Evolutionary conservation across 1,139 yeast genomes (phyloP), one percentile per base, ranked within the genome.

Genomic region (Waltiozyma sp.): DNA sequence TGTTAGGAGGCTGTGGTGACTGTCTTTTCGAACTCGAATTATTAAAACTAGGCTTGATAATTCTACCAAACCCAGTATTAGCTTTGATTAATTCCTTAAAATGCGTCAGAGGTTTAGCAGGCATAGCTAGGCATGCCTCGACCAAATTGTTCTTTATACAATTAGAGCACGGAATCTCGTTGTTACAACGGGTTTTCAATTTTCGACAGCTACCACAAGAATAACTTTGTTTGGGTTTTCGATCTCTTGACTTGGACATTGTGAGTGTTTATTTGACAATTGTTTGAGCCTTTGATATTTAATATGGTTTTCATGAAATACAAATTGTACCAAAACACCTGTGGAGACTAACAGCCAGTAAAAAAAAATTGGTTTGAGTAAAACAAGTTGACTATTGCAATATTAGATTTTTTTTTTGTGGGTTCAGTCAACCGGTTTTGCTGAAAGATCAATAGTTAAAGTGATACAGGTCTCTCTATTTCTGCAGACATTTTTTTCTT

Each of bases 171-270:
- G 55, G 55, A 3, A 46, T 39, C 19, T 34, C 28, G 40, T 49
- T 50, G 28, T 49, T 49, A 40, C 55, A 49, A 33, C 45, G 48
- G 43, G 46, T 42, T 42, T 48, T 49, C 36, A 50, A 45, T 14
- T 51, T 31, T 28, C 44, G 48, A 41, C 55, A 51, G 2, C 49
- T 47, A 6, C 45, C 47, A 41, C 55, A 51, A 4, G 53, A 40
- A 36, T 46, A 49, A 19, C 48, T 44, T 8, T 45, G 37, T 42
- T 50, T 50, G 6, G 44, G 45, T 26, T 43, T 47, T 24, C 50
- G 37, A n/a, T 34, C 37, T 14, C 38, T 42, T 15, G 36, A 3
- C 10, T 9, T 7, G 18, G 19, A 33, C 8, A 9, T 33, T n/a
- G n/a, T n/a, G n/a, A n/a, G n/a, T n/a, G n/a, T n/a, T n/a, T n/a